Conservation (phyloP, 2,329 filamentous ascomycete genomes). For the Penicillium sp. region DNA sequence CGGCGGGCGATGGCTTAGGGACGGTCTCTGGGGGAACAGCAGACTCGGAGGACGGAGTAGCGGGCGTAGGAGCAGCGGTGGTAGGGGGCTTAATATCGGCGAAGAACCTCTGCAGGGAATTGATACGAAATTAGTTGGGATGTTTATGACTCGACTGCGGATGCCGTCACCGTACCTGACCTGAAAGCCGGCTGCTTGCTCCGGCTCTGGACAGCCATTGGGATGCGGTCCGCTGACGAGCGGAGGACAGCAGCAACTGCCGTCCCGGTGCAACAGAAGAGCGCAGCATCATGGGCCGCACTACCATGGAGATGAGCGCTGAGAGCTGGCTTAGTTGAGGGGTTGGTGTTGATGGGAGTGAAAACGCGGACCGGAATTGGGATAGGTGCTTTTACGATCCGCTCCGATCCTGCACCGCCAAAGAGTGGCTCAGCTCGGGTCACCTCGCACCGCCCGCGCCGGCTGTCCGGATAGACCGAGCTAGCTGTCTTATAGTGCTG, state of each 20-base stretch:
- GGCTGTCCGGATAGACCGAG: too few species aligned
- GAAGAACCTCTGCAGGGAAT: slow-evolving; percentile 40
- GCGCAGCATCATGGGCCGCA: slow-evolving; percentile 49
- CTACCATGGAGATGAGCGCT: too few species aligned
- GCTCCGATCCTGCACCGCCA: too few species aligned
- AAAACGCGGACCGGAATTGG: slow-evolving; percentile 26
- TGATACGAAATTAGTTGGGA: too few species aligned
- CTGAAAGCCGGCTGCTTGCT: slow-evolving; percentile 32
- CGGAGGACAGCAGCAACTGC: slow-evolving; percentile 33
- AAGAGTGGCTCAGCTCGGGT: too few species aligned
- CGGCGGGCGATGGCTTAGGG: slow-evolving; percentile 38
- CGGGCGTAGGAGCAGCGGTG: slow-evolving; percentile 35
- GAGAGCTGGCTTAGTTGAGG: too few species aligned
- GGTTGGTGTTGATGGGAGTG: too few species aligned
- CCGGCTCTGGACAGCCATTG: slow-evolving; percentile 39
- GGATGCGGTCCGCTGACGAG: slow-evolving; percentile 29
- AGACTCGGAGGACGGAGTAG: slow-evolving; percentile 39
- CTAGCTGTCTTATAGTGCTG: too few species aligned
- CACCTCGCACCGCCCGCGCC: too few species aligned
- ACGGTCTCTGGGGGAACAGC: slow-evolving; percentile 44
- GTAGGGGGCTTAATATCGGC: slow-evolving; percentile 40
- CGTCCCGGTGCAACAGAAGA: slow-evolving; percentile 44
- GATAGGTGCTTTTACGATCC: too few species aligned
- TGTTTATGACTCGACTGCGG: too few species aligned
- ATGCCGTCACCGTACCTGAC: slow-evolving; percentile 31